phyloP scores from a whole-genome alignment of 1,284 basidiomycete species.

The Rhodotorula sp. region DNA sequence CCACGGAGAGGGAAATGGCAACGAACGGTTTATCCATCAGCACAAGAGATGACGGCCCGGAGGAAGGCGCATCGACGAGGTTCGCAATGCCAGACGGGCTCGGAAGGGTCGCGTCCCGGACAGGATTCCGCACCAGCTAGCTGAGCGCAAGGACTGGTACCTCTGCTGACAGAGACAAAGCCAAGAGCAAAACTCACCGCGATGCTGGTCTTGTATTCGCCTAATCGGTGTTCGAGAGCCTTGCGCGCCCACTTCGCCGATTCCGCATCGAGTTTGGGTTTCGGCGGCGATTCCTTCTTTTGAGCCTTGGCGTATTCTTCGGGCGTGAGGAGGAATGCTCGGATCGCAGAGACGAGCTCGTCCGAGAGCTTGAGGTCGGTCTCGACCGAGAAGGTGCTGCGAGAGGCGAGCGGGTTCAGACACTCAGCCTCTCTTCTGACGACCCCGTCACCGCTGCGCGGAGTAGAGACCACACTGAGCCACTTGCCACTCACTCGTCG shows the following conservation, averaged over 20 bases:
- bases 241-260: slow-evolving; percentile 48
- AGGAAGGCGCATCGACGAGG: too few relatives aligned
- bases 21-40: neutral
- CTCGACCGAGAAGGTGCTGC: slow-evolving; percentile 65
- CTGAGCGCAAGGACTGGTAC: neutral
- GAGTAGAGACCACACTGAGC: slow-evolving; percentile 9
- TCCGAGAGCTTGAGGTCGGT: slow-evolving; percentile 61
- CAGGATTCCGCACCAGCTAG: too few relatives aligned
- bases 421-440: too few relatives aligned
- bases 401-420: neutral
- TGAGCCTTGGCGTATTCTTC: slow-evolving; percentile 66
- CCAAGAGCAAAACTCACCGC: slow-evolving; percentile 50
- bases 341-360: slow-evolving; percentile 67
- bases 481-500: slow-evolving; percentile 70
- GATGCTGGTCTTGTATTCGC: slow-evolving; percentile 61
- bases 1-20: neutral
- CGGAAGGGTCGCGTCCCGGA: too few relatives aligned
- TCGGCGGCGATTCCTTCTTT: slow-evolving; percentile 74
- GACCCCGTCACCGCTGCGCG: too few relatives aligned
- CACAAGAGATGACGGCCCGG: too few relatives aligned
- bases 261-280: slow-evolving; percentile 61
- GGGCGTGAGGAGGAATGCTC: slow-evolving; percentile 63
- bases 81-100: neutral
- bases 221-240: slow-evolving; percentile 58
- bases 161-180: slow-evolving; percentile 3